A percentile compares a stretch with the other conserved stretches of the same genome.
Evolutionary conservation across 1,284 basidiomycete species (phyloP).

Genomic region (Puccinia polysora): DNA sequence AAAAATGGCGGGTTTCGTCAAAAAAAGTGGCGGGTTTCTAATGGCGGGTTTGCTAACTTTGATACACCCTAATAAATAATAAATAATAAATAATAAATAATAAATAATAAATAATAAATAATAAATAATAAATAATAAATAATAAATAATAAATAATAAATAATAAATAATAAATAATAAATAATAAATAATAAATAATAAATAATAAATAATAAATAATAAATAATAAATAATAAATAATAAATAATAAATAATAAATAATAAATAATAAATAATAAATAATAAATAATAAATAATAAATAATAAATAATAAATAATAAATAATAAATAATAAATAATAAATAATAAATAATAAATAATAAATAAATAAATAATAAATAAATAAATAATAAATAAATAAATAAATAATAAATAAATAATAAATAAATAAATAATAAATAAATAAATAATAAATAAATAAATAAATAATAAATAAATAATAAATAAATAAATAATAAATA

Average conservation of each 20-base stretch:
- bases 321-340: background rate
- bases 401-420: background rate
- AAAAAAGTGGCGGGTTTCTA: too few species aligned
- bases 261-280: background rate
- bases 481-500: background rate
- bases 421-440: background rate
- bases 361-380: background rate
- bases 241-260: background rate
- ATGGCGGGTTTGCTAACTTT: too few species aligned
- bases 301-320: background rate
- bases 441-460: background rate
- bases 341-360: background rate
- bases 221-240: background rate
- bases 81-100: too few species aligned
- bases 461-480: background rate
- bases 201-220: background rate
- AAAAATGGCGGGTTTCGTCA: too few species aligned
- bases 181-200: background rate
- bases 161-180: too few species aligned
- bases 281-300: background rate
- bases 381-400: background rate
- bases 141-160: too few species aligned
- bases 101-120: too few species aligned
- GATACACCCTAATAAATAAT: too few species aligned
- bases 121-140: too few species aligned